Percentiles rank a stretch among this genome's conserved stretches.
Evolutionary conservation across 1,139 yeast genomes (phyloP).

Genomic region (Zhuliangozyma parablackwelliae): DNA sequence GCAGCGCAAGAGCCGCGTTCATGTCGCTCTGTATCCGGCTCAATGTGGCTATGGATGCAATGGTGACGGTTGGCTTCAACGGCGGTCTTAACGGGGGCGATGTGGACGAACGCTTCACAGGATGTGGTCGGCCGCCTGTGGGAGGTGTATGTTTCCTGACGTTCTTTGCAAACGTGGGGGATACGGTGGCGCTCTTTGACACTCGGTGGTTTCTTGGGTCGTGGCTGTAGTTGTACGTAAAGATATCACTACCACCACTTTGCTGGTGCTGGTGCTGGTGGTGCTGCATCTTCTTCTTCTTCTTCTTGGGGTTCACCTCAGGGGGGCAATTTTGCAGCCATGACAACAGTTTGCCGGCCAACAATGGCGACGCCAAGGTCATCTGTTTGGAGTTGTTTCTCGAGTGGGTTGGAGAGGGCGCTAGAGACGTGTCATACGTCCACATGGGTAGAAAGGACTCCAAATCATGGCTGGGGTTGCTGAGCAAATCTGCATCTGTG

Average conservation of each 20-base stretch:
- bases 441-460: too few species aligned
- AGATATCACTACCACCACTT: slow-evolving; percentile 6
- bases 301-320: neutral
- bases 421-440: too few species aligned
- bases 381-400: slow-evolving; percentile 8
- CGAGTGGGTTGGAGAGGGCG: slow-evolving; percentile 5
- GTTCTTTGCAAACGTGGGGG: too few species aligned
- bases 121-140: too few species aligned
- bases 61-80: slow-evolving; percentile 23
- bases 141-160: too few species aligned
- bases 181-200: slow-evolving; percentile 5
- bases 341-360: neutral
- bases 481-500: too few species aligned
- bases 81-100: slow-evolving; percentile 11
- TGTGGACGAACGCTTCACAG: neutral
- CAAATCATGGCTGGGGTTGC: too few species aligned
- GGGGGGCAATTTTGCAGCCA: too few species aligned
- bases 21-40: neutral
- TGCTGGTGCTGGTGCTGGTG: slow-evolving; percentile 2
- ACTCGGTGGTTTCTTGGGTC: slow-evolving; percentile 3
- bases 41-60: slow-evolving; percentile 18
- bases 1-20: too few species aligned
- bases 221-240: slow-evolving; percentile 8
- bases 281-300: neutral
- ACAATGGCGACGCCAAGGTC: slow-evolving; percentile 14